Evolutionary conservation across 176 grass and related monocot genomes (phyloP).

Genomic region (Chloris gayana): DNA sequence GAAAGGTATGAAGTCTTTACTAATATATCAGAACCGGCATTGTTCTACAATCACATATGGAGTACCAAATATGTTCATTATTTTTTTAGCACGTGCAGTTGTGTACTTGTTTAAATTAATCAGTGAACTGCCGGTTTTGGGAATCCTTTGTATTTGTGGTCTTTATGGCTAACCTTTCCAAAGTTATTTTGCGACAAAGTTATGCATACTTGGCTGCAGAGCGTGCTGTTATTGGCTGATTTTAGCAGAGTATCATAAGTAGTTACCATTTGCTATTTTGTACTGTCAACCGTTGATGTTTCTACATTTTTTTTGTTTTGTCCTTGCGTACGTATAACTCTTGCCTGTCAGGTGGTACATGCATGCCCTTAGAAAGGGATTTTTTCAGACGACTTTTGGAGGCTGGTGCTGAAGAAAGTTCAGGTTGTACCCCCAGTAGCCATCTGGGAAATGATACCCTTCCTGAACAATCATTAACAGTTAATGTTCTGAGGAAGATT

Average conservation of each 20-base stretch:
- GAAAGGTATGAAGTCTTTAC: slow-evolving; percentile 38
- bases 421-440: slow-evolving; percentile 44
- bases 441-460: slow-evolving; percentile 43
- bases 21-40: neutral
- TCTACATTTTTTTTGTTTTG: neutral
- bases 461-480: slow-evolving; percentile 34
- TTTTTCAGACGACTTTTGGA: slow-evolving; percentile 64
- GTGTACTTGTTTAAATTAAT: neutral
- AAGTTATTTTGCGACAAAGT: neutral
- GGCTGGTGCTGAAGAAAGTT: slow-evolving; percentile 72
- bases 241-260: neutral
- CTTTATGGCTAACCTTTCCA: slow-evolving; percentile 1
- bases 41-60: slow-evolving; percentile 18
- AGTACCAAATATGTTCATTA: slow-evolving; percentile 15
- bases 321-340: slow-evolving; percentile 12
- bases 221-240: neutral
- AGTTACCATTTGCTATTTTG: neutral
- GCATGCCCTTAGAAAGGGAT: slow-evolving; percentile 45
- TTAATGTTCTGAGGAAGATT: slow-evolving; percentile 54
- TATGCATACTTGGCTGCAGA: slow-evolving; percentile 1
- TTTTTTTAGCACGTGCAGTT: slow-evolving; percentile 2
- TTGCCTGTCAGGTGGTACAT: slow-evolving; percentile 60
- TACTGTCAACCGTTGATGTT: neutral
- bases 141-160: slow-evolving; percentile 16
- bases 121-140: neutral